Evolutionary conservation across 805 yeast genomes (phyloP), one percentile per base, ranked within the genome.

Genomic region (Candida ascalaphidarum): DNA sequence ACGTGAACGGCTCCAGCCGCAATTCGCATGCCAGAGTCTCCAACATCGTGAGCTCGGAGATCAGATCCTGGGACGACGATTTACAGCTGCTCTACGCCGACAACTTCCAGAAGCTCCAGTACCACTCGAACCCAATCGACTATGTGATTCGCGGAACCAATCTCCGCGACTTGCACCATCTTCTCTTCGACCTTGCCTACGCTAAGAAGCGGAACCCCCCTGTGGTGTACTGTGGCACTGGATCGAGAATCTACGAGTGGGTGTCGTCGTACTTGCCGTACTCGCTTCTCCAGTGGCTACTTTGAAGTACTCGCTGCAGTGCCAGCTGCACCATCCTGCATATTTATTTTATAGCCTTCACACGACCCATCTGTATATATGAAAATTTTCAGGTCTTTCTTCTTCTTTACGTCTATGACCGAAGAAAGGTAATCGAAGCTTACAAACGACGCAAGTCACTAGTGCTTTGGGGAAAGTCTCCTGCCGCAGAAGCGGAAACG

Each of bases 381-480:
- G 8, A 17, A 17, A 17, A 17, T 17, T 17, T 17, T 17, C 18
- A 17, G 18, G 8, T 7, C 8, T 17, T 8, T 40, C 35, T 43
- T 47, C 41, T 42, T 46, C 60, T 42, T 45, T 48, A 67, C 74
- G 68, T 70, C 65, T 81, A 73, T 75, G 75, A 66, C 50, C 71
- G 56, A 77, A 77, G 83, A 77, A 74, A 77, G 77, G 82, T 75
- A 75, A 52, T 71, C 84, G 77, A 77, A 77, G 83, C 77, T 55
- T 55, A 53, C 83, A 64, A 39, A 74, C 65, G 68, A 34, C 35
- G 29, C 32, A 16, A 12, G 19, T 32, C 31, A 34, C 41, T 31
- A 24, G 27, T 52, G 81, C 81, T 76, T 77, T 71, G 84, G 86
- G 86, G 85, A 78, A 78, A 78, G 86, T 78, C 86, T 78, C 85